A percentile compares a stretch with the other conserved stretches of the same genome.
Conservation (phyloP, 306 rosid species). For the Canavalia gladiata region DNA sequence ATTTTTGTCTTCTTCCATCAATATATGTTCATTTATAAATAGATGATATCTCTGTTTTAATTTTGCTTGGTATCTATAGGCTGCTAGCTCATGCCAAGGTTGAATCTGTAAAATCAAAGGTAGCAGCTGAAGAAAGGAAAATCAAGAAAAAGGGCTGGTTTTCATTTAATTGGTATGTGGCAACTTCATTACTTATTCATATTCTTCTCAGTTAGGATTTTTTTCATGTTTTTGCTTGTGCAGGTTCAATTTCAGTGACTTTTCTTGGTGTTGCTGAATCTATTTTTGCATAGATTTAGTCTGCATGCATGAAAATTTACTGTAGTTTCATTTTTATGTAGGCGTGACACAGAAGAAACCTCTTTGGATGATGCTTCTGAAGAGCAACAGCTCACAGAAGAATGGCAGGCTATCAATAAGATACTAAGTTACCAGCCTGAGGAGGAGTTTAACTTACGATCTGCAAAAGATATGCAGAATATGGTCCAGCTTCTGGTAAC, state of each 20-base stretch:
- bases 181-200: conserved; percentile 23
- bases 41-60: conserved; percentile 29
- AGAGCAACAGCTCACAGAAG: conserved; percentile 69
- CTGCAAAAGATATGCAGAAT: conserved; percentile 78
- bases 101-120: conserved; percentile 91
- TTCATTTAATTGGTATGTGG: conserved; percentile 79
- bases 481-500: conserved; percentile 79
- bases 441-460: conserved; percentile 64
- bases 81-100: conserved; percentile 97
- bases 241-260: conserved; percentile 36
- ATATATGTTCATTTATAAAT: conserved; percentile 8
- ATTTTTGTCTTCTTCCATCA: conserved; percentile 7
- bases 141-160: conserved; percentile 85
- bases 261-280: conserved; percentile 11
- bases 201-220: conserved; percentile 21
- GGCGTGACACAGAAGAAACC: conserved; percentile 71
- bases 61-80: conserved; percentile 59
- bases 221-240: conserved; percentile 20
- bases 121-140: conserved; percentile 84
- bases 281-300: conserved; percentile 23
- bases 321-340: conserved; percentile 43
- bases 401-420: conserved; percentile 96
- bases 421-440: conserved; percentile 87
- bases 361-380: conserved; percentile 63
- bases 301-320: conserved; percentile 23